phyloP scores from a whole-genome alignment of 1,284 basidiomycete genomes.

The Trametes pubescens region DNA sequence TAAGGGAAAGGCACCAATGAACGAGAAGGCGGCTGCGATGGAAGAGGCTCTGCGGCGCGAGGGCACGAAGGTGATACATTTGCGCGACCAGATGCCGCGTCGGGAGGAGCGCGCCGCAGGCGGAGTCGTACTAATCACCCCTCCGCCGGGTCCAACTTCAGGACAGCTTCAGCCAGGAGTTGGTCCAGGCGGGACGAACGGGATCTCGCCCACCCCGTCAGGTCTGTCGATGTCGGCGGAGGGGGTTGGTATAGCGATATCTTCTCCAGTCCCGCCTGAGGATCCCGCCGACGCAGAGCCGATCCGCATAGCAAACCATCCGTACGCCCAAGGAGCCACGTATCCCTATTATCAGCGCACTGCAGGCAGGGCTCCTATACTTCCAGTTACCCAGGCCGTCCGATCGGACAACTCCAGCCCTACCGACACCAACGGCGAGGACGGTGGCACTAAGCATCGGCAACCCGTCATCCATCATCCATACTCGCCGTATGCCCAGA shows the following conservation, averaged over 20 bases:
- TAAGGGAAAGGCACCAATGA: constrained; percentile 38
- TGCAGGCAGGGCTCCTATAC: constrained; percentile 23
- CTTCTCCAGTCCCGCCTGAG: constrained; percentile 60
- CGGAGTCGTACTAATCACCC: constrained; percentile 36
- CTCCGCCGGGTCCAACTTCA: neutral
- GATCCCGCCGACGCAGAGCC: constrained; percentile 43
- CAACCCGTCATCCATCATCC: constrained; percentile 49
- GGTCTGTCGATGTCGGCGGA: constrained; percentile 42
- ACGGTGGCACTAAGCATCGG: constrained; percentile 56
- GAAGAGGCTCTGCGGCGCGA: constrained; percentile 53
- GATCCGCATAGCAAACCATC: constrained; percentile 56
- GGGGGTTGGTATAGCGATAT: constrained; percentile 71
- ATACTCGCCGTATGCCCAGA: constrained; percentile 52
- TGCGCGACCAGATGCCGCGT: constrained; percentile 37
- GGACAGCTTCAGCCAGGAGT: constrained; percentile 3
- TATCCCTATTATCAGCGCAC: constrained; percentile 39
- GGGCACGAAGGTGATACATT: constrained; percentile 53
- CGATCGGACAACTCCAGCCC: constrained; percentile 18
- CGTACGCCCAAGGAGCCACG: constrained; percentile 61
- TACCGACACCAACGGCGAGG: constrained; percentile 35
- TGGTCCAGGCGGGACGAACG: constrained; percentile 23
- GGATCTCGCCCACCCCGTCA: constrained; percentile 44
- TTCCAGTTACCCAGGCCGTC: constrained; percentile 9
- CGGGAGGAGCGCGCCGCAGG: constrained; percentile 28
- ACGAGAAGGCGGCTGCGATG: constrained; percentile 47